Evolutionary conservation across 2,329 filamentous ascomycete genomes (phyloP).

Genomic region (Talaromyces sp.): DNA sequence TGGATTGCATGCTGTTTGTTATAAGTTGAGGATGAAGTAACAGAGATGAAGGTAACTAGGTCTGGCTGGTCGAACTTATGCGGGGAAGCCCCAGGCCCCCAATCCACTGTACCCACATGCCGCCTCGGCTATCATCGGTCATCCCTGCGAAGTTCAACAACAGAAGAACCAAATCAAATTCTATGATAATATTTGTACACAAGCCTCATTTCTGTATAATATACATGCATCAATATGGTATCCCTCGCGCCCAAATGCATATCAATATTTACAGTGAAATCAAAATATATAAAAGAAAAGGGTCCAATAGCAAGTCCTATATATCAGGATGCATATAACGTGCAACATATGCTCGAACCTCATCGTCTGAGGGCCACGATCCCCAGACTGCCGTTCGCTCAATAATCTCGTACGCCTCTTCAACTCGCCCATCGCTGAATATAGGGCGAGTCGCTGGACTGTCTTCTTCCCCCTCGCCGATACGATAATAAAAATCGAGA

Average conservation of each 20-base stretch:
- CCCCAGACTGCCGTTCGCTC: slow-evolving; percentile 31
- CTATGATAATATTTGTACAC: slow-evolving; percentile 2
- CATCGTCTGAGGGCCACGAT: slow-evolving; percentile 39
- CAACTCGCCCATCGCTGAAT: slow-evolving; percentile 26
- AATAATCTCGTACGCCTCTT: slow-evolving; percentile 36
- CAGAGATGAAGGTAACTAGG: no score
- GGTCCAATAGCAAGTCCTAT: neutral
- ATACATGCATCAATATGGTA: slow-evolving; percentile 9
- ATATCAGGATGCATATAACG: slow-evolving; percentile 10
- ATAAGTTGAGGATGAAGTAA: neutral
- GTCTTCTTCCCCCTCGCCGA: neutral
- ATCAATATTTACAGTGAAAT: neutral
- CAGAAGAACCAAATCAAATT: no score
- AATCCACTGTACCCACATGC: neutral
- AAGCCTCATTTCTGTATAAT: neutral
- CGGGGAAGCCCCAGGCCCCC: neutral
- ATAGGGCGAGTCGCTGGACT: slow-evolving; percentile 10
- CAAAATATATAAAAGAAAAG: no score
- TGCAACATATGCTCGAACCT: slow-evolving; percentile 33
- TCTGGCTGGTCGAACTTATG: no score
- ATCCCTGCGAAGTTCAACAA: no score
- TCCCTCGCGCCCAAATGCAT: neutral
- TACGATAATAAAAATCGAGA: neutral
- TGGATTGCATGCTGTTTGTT: slow-evolving; percentile 27
- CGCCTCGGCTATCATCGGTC: slow-evolving; percentile 10